phyloP scores from a whole-genome alignment of 192 early-diverging fungal genomes.

The Backusella australiensis region DNA sequence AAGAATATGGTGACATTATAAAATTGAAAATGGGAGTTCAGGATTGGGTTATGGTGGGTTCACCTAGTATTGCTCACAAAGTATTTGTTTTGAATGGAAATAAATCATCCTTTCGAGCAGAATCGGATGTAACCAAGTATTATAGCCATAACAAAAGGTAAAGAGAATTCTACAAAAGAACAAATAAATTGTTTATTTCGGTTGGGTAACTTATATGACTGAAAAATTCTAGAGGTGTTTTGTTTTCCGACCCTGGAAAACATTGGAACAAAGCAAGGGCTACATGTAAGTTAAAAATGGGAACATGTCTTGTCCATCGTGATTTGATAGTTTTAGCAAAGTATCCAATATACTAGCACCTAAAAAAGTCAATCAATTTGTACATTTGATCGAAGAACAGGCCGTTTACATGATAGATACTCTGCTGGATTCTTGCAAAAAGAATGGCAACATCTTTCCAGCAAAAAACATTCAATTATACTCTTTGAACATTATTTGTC shows the following conservation, averaged over 20 bases:
- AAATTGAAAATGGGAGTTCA: slow-evolving; percentile 4
- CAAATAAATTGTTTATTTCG: neutral
- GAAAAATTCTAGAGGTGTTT: neutral
- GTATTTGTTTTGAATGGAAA: slow-evolving; percentile 8
- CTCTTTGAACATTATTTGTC: slow-evolving; percentile 1
- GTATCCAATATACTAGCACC: neutral
- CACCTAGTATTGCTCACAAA: neutral
- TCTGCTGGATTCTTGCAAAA: neutral
- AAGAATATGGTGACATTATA: slow-evolving; percentile 5
- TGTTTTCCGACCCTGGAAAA: slow-evolving; percentile 1
- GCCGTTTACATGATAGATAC: neutral
- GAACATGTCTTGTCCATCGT: neutral
- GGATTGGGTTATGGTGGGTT: neutral
- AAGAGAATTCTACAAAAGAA: neutral
- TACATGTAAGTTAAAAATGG: neutral
- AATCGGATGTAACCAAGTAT: neutral
- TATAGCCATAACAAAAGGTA: slow-evolving; percentile 9
- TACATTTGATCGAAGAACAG: neutral
- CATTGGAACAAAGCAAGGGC: neutral
- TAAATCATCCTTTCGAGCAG: neutral
- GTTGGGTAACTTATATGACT: neutral
- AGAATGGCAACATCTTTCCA: neutral
- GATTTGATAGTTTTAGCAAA: neutral
- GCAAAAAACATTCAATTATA: neutral
- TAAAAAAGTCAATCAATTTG: neutral